These are phyloP conservation scores for Lichtheimia corymbifera DNA, from an alignment of 371 early-diverging fungal genomes.

Conservation along the genomic window DNA sequence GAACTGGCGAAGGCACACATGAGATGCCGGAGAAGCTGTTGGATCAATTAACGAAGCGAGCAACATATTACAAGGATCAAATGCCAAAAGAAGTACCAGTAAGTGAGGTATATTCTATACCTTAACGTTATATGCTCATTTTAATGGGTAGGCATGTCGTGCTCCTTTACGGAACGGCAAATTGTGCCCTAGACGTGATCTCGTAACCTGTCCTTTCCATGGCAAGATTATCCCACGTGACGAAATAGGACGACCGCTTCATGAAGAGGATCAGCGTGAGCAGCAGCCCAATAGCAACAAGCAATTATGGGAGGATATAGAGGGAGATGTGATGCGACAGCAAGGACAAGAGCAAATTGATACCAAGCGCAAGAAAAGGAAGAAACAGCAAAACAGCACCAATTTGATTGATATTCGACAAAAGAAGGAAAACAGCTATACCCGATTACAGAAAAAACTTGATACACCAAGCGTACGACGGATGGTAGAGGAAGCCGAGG, in stretches of 20 bases:
- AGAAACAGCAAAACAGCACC: constrained; percentile 20
- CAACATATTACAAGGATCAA: constrained; percentile 46
- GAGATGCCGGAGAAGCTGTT: constrained; percentile 56
- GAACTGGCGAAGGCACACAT: constrained; percentile 64
- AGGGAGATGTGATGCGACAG: constrained; percentile 54
- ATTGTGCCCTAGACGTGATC: constrained; percentile 69
- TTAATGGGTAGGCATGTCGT: constrained; percentile 53
- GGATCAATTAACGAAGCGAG: constrained; percentile 52
- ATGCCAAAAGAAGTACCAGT: constrained; percentile 47
- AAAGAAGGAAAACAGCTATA: constrained; percentile 42
- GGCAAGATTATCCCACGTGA: constrained; percentile 70
- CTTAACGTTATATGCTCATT: neutral
- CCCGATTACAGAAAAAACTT: constrained; percentile 44
- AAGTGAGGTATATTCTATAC: neutral
- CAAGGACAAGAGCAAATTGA: constrained; percentile 40
- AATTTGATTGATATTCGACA: constrained; percentile 58
- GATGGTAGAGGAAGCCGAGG: constrained; percentile 34
- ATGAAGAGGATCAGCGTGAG: neutral
- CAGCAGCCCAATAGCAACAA: neutral
- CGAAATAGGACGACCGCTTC: constrained; percentile 37
- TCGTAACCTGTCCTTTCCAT: constrained; percentile 74
- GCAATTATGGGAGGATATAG: constrained; percentile 57
- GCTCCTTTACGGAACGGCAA: constrained; percentile 67
- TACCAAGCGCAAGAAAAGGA: constrained; percentile 20
- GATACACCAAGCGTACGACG: constrained; percentile 24